These are phyloP conservation scores for Pythium insidiosum DNA, from an alignment of 352 stramenopile species.

Conservation along the genomic window DNA sequence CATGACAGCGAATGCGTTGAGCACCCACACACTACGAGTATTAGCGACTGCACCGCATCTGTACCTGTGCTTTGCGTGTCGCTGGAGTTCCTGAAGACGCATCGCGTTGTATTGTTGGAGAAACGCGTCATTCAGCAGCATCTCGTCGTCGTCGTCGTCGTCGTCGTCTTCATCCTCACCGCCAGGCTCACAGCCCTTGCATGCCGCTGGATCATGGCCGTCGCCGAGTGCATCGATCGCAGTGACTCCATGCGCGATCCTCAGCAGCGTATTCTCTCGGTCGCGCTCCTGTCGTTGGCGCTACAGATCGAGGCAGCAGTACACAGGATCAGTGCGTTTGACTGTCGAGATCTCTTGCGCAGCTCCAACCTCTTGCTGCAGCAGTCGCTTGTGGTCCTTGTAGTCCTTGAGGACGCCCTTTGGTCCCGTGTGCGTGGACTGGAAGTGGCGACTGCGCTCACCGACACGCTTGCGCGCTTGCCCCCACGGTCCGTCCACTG, in stretches of 20 bases:
- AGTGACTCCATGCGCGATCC: constrained; percentile 51
- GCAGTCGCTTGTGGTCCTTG: constrained; percentile 65
- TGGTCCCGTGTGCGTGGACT: constrained; percentile 58
- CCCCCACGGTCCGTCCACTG: constrained; percentile 41
- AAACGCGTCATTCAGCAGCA: constrained; percentile 45
- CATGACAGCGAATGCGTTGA: too few relatives aligned
- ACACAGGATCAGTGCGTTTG: background rate
- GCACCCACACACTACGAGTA: background rate
- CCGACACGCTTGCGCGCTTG: constrained; percentile 18
- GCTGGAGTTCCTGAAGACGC: constrained; percentile 63
- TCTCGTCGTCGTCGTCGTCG: constrained; percentile 34
- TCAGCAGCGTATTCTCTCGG: constrained; percentile 34
- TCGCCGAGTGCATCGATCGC: constrained; percentile 3
- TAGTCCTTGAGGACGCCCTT: constrained; percentile 83
- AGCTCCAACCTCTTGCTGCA: constrained; percentile 33
- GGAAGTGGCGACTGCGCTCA: constrained; percentile 36
- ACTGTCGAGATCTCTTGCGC: background rate
- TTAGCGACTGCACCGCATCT: background rate
- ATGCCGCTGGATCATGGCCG: constrained; percentile 6
- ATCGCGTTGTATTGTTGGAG: constrained; percentile 50
- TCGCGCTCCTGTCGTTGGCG: constrained; percentile 37
- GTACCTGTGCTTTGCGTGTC: constrained; percentile 18
- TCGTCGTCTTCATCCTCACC: constrained; percentile 20
- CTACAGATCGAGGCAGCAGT: constrained; percentile 14
- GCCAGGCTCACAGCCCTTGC: constrained; percentile 10